Evolutionary conservation across 208 protist genomes (phyloP).

Genomic region (Zelonia costaricensis): DNA sequence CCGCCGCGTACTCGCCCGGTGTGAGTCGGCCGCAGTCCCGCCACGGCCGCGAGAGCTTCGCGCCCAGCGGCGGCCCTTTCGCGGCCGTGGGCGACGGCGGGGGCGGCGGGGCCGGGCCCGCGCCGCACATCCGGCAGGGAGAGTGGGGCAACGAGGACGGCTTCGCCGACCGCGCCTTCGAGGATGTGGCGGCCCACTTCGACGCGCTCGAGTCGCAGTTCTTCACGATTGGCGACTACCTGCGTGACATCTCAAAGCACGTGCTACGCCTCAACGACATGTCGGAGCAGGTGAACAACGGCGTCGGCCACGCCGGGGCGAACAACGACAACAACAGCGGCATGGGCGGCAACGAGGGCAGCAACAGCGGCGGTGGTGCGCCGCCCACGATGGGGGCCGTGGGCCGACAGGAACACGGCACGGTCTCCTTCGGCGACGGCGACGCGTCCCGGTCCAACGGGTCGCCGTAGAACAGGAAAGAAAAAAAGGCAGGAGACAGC

Average conservation of each 20-base stretch:
- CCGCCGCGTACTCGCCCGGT: neutral
- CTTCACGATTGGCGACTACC: slow-evolving; percentile 63
- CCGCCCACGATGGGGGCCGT: neutral
- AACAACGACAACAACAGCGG: neutral
- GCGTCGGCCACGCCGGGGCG: neutral
- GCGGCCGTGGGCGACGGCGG: slow-evolving; percentile 6
- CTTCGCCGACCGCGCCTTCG: slow-evolving; percentile 74
- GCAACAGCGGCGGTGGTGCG: neutral
- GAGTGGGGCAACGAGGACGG: slow-evolving; percentile 45
- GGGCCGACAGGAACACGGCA: neutral
- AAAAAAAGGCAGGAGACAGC: neutral
- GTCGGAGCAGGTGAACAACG: slow-evolving; percentile 67
- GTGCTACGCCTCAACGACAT: slow-evolving; percentile 85
- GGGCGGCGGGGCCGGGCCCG: neutral
- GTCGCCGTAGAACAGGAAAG: neutral
- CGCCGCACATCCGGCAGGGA: slow-evolving; percentile 20
- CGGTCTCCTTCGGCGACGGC: neutral
- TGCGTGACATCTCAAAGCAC: slow-evolving; percentile 79
- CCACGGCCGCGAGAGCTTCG: slow-evolving; percentile 5
- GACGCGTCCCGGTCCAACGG: neutral
- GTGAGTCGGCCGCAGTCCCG: slow-evolving; percentile 20
- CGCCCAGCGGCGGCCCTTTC: slow-evolving; percentile 1
- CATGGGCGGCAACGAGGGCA: neutral
- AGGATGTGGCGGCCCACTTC: slow-evolving; percentile 75
- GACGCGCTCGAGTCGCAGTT: slow-evolving; percentile 77